A percentile compares a stretch with the other conserved stretches of the same genome.
These are phyloP conservation scores for Hymenoscyphus salicellus DNA, from an alignment of 2,329 filamentous ascomycete species.

Conservation along the genomic window DNA sequence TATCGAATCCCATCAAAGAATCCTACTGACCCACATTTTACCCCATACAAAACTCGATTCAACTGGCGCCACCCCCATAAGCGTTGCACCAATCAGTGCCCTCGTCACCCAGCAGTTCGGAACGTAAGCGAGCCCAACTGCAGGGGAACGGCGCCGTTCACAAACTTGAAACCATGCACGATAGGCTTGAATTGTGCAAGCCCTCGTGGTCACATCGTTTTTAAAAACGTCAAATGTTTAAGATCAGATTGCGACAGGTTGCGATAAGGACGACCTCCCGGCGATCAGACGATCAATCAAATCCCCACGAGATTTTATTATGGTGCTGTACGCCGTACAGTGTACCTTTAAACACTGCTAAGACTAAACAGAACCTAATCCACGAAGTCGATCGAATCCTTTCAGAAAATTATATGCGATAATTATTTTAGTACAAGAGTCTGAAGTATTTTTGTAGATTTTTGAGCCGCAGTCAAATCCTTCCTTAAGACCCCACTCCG, in stretches of 20 bases:
- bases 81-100: neutral
- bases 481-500: neutral
- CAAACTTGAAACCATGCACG: constrained; percentile 1
- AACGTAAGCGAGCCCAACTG: neutral
- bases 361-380: neutral
- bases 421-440: neutral
- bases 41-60: constrained; percentile 1
- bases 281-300: neutral
- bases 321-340: neutral
- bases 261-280: neutral
- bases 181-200: neutral
- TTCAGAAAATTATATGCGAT: neutral
- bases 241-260: neutral
- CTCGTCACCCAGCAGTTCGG: neutral
- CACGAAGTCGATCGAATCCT: neutral
- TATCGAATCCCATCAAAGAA: neutral
- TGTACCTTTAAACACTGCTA: neutral
- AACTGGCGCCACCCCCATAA: neutral
- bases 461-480: neutral
- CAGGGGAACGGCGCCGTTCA: neutral
- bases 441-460: neutral
- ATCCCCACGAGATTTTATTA: neutral
- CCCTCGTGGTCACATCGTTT: neutral
- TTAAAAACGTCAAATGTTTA: neutral
- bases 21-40: neutral